Evolutionary conservation across 148 eudicot genomes (phyloP).

Genomic region (Camellia japonica): DNA sequence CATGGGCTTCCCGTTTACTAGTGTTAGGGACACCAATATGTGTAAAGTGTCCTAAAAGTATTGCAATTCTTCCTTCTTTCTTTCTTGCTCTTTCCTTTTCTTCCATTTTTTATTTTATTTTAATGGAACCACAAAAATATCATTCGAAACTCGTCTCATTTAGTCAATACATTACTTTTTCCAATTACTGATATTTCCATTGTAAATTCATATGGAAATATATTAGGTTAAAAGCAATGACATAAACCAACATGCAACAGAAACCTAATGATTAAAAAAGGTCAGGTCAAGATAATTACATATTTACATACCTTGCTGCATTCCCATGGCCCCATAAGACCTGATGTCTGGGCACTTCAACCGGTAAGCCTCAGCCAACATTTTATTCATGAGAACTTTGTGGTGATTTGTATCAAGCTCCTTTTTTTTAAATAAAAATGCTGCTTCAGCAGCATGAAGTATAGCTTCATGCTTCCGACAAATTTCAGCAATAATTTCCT

Average conservation of each 20-base stretch:
- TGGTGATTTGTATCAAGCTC: conserved; percentile 51
- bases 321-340: conserved; percentile 33
- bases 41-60: not conserved
- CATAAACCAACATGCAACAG: not conserved
- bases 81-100: too few species aligned
- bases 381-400: conserved; percentile 59
- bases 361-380: conserved; percentile 67
- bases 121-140: too few species aligned
- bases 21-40: not conserved
- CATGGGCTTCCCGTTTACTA: not conserved
- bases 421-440: conserved; percentile 43
- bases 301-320: conserved; percentile 44
- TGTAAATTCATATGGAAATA: too few species aligned
- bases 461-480: conserved; percentile 49
- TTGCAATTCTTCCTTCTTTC: not conserved
- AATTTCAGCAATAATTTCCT: conserved; percentile 48
- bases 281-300: not conserved
- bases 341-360: conserved; percentile 54
- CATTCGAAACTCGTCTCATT: too few species aligned
- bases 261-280: not conserved
- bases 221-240: not conserved
- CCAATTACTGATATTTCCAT: too few species aligned
- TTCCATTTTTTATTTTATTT: too few species aligned
- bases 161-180: too few species aligned
- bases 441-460: conserved; percentile 54